Percentiles rank a stretch among this genome's conserved stretches.
phyloP scores from a whole-genome alignment of 345 rosid genomes.

The Populus deltoides region DNA sequence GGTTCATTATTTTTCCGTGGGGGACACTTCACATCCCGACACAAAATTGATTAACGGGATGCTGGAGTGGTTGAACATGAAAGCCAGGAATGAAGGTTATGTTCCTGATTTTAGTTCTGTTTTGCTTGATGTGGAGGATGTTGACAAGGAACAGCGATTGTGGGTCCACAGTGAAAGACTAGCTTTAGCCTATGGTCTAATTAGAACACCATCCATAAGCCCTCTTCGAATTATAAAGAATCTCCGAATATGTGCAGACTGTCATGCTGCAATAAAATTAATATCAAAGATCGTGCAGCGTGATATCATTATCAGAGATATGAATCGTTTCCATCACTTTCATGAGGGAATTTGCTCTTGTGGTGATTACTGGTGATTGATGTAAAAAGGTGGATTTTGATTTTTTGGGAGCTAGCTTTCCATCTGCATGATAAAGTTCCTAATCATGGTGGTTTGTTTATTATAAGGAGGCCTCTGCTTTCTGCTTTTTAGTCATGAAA shows the following conservation, averaged over 20 bases:
- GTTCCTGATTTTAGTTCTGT: conserved; percentile 52
- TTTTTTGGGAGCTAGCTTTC: neutral
- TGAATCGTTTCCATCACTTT: conserved; percentile 84
- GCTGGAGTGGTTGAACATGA: conserved; percentile 81
- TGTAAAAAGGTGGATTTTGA: neutral
- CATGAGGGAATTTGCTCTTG: conserved; percentile 69
- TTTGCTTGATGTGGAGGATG: conserved; percentile 54
- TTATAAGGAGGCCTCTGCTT: neutral
- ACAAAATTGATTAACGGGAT: conserved; percentile 67
- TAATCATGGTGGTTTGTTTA: neutral
- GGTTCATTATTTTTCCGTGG: conserved; percentile 62
- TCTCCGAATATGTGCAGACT: conserved; percentile 72
- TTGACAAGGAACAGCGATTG: conserved; percentile 55
- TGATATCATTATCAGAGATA: conserved; percentile 73
- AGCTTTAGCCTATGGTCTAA: conserved; percentile 71
- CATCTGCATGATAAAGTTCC: neutral
- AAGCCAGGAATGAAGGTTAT: conserved; percentile 57
- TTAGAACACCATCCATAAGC: conserved; percentile 46
- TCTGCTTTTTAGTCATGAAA: neutral
- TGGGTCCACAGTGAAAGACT: conserved; percentile 89
- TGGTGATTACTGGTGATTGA: conserved; percentile 74
- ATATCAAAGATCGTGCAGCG: conserved; percentile 58
- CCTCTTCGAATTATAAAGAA: conserved; percentile 70
- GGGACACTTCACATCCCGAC: conserved; percentile 63
- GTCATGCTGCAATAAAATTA: conserved; percentile 68